phyloP scores from a whole-genome alignment of 352 stramenopile species.

The Phytophthora crassamura region DNA sequence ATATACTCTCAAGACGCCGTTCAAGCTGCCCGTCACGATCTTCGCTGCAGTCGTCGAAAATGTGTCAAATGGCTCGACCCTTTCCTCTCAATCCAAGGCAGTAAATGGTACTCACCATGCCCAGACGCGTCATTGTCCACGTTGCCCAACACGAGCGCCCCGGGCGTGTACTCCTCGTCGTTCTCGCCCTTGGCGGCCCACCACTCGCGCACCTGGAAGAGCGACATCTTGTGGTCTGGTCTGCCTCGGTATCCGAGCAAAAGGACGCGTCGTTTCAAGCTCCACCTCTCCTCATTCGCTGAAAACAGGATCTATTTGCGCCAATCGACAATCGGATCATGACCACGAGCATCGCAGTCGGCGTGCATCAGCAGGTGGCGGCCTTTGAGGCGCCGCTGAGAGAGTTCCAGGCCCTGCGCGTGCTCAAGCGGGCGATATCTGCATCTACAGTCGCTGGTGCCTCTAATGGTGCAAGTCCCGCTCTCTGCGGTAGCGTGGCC shows the following conservation, averaged over 20 bases:
- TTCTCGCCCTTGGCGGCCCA: conserved; percentile 78
- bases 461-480: background rate
- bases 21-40: conserved; percentile 90
- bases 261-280: conserved; percentile 40
- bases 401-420: conserved; percentile 33
- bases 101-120: conserved; percentile 36
- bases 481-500: conserved; percentile 32
- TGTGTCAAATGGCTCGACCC: background rate
- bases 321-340: conserved; percentile 28
- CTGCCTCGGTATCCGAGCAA: conserved; percentile 16
- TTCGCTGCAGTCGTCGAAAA: conserved; percentile 57
- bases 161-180: conserved; percentile 84
- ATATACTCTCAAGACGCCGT: conserved; percentile 89
- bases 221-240: conserved; percentile 62
- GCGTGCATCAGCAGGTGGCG: conserved; percentile 41
- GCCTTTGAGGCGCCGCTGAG: conserved; percentile 54
- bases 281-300: conserved; percentile 2
- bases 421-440: conserved; percentile 20
- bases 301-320: conserved; percentile 1
- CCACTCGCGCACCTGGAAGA: conserved; percentile 92
- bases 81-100: too few species aligned
- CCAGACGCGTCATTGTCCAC: conserved; percentile 82
- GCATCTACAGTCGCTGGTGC: background rate
- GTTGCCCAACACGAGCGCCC: conserved; percentile 83
- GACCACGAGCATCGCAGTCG: conserved; percentile 35